Percentiles rank a stretch among this genome's conserved stretches.
Conservation (phyloP, 1,284 basidiomycete genomes). For the Ustilago trichophora region DNA sequence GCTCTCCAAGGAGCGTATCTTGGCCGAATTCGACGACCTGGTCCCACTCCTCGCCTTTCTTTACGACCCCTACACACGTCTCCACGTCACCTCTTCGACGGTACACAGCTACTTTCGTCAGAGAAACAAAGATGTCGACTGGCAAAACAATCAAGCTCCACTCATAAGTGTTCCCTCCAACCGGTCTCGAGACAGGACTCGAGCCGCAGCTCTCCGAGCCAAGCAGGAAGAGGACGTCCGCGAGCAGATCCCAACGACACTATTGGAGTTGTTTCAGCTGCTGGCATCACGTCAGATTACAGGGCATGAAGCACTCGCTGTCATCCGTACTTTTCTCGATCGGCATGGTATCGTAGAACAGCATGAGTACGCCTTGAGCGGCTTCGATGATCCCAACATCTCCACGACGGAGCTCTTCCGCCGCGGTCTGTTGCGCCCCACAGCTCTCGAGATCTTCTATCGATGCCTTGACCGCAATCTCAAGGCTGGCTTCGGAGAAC, state of each 20-base stretch:
- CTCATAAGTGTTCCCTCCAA: constrained; percentile 24
- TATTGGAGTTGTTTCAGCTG: constrained; percentile 33
- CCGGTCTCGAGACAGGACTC: constrained; percentile 8
- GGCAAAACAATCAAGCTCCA: constrained; percentile 40
- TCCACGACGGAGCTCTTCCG: constrained; percentile 25
- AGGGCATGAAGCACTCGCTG: constrained; percentile 36
- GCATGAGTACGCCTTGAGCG: constrained; percentile 30
- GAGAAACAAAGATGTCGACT: constrained; percentile 22
- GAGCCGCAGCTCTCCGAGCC: constrained; percentile 19
- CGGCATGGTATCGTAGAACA: constrained; percentile 42
- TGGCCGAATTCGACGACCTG: constrained; percentile 35
- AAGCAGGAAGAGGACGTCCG: constrained; percentile 21
- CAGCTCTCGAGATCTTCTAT: constrained; percentile 45
- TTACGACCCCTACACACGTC: constrained; percentile 39
- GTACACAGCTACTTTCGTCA: constrained; percentile 30
- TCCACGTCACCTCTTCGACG: constrained; percentile 34
- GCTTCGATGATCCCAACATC: constrained; percentile 15
- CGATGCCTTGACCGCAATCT: constrained; percentile 57
- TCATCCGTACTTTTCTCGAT: constrained; percentile 36
- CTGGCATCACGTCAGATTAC: constrained; percentile 30
- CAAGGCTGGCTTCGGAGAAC: constrained; percentile 43
- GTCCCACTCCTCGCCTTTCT: constrained; percentile 31
- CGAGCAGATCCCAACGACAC: constrained; percentile 11
- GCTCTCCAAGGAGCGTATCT: constrained; percentile 34
- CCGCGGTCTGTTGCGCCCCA: constrained; percentile 24